Conservation (phyloP, 768 basidiomycete genomes). For the Sarcodon aspratus region DNA sequence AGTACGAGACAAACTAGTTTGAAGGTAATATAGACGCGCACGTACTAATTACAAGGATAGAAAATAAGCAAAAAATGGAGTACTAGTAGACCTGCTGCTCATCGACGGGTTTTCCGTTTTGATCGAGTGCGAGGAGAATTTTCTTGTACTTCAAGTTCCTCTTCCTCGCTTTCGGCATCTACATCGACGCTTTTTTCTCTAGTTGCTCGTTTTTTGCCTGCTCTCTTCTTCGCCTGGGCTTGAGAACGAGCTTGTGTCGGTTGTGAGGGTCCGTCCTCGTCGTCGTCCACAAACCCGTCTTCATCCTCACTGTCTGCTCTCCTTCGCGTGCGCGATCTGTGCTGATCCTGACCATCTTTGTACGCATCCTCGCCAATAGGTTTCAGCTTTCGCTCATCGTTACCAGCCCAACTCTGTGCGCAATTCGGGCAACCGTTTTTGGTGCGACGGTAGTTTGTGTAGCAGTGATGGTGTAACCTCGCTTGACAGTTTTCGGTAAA, state of each 20-base stretch:
- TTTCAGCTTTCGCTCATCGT: conserved; percentile 30
- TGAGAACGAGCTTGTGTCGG: conserved; percentile 14
- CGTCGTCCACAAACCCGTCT: conserved; percentile 26
- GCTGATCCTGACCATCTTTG: conserved; percentile 37
- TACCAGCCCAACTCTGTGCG: conserved; percentile 44
- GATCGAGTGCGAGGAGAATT: background rate
- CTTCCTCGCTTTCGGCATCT: conserved; percentile 31
- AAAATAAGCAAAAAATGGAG: no score
- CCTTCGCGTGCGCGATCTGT: conserved; percentile 22
- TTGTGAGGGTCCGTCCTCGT: conserved; percentile 10
- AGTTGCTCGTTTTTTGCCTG: conserved; percentile 15
- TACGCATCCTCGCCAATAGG: conserved; percentile 64
- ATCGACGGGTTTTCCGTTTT: background rate
- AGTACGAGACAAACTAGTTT: no score
- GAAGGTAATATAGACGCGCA: no score
- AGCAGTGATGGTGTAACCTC: conserved; percentile 57
- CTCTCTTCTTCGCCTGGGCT: conserved; percentile 12
- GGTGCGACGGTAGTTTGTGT: conserved; percentile 34
- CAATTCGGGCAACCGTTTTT: conserved; percentile 46
- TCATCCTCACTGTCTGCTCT: conserved; percentile 31
- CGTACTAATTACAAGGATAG: no score
- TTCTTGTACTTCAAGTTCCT: conserved; percentile 4
- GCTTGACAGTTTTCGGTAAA: conserved; percentile 47
- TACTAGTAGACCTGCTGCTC: no score
- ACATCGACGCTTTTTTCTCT: conserved; percentile 28